Percentiles rank a stretch among this genome's conserved stretches.
phyloP scores from a whole-genome alignment of 2,329 filamentous ascomycete genomes.

The Esteya vermicola region DNA sequence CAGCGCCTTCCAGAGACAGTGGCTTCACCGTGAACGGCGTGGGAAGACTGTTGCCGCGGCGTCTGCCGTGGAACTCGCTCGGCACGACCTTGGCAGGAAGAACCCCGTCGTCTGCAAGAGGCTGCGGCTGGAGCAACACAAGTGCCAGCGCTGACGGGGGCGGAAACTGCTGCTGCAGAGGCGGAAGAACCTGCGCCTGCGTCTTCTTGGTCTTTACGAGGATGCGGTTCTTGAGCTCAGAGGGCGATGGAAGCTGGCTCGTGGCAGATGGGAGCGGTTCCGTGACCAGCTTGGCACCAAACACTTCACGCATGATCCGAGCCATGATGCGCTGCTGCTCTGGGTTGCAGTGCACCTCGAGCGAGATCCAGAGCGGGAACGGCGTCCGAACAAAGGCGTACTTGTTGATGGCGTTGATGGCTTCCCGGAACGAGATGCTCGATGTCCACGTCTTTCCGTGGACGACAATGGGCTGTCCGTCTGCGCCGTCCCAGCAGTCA shows the following conservation, averaged over 20 bases:
- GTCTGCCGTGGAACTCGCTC: slow-evolving; percentile 24
- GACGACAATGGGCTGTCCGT: slow-evolving; percentile 77
- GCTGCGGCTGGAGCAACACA: too few relatives aligned
- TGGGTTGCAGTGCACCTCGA: slow-evolving; percentile 84
- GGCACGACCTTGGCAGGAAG: too few relatives aligned
- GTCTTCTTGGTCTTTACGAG: slow-evolving; percentile 91
- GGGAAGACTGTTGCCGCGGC: slow-evolving; percentile 57
- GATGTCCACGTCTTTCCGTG: slow-evolving; percentile 85
- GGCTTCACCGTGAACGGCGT: slow-evolving; percentile 61
- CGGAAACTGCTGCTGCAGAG: slow-evolving; percentile 7
- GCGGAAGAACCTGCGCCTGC: slow-evolving; percentile 21
- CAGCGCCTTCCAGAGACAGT: slow-evolving; percentile 33
- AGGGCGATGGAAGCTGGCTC: slow-evolving; percentile 65
- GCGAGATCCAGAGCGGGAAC: slow-evolving; percentile 84
- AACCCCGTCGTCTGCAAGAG: too few relatives aligned
- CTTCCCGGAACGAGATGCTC: slow-evolving; percentile 78
- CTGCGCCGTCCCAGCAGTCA: slow-evolving; percentile 90
- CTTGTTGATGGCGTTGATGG: slow-evolving; percentile 83
- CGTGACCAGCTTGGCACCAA: slow-evolving; percentile 65
- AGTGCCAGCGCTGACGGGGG: slow-evolving; percentile 14
- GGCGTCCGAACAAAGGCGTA: slow-evolving; percentile 83
- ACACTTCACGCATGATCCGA: slow-evolving; percentile 71
- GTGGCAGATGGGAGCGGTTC: slow-evolving; percentile 58
- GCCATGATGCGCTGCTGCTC: slow-evolving; percentile 81
- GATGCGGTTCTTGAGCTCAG: slow-evolving; percentile 70